Conservation (phyloP, 2,329 filamentous ascomycete genomes). For the Gnomoniopsis smithogilvyi region DNA sequence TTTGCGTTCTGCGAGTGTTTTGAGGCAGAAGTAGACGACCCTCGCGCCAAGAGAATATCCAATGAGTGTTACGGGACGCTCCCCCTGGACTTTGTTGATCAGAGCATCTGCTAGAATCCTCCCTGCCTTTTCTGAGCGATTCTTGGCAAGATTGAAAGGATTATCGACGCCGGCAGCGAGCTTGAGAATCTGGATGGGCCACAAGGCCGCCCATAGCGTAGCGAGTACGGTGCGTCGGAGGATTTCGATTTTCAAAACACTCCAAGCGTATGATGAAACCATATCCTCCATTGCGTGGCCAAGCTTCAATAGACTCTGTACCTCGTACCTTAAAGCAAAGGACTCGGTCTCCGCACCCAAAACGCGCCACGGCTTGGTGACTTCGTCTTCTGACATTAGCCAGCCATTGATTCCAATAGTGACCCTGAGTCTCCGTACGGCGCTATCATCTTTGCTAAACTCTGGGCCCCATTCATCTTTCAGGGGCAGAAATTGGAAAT, state of each 20-base stretch:
- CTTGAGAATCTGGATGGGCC: constrained; percentile 66
- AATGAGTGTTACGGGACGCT: constrained; percentile 74
- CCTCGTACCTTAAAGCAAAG: constrained; percentile 82
- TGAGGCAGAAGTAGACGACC: constrained; percentile 79
- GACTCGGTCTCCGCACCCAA: constrained; percentile 70
- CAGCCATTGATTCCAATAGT: constrained; percentile 87
- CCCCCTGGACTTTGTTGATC: constrained; percentile 77
- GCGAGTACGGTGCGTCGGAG: constrained; percentile 69
- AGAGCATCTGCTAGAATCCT: constrained; percentile 77
- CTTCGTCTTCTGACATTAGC: constrained; percentile 72
- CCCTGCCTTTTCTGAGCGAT: constrained; percentile 76
- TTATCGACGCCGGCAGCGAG: constrained; percentile 72
- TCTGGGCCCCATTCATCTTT: constrained; percentile 40
- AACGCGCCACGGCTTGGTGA: constrained; percentile 76
- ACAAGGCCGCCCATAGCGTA: constrained; percentile 64
- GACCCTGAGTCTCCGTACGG: constrained; percentile 62
- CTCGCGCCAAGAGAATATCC: constrained; percentile 80
- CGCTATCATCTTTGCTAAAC: constrained; percentile 27
- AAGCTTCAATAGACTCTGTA: constrained; percentile 71
- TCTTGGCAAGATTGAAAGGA: constrained; percentile 74
- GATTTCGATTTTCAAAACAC: constrained; percentile 69
- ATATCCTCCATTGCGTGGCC: constrained; percentile 71
- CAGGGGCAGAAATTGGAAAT: constrained; percentile 75
- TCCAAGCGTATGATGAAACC: constrained; percentile 73
- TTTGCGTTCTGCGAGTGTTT: constrained; percentile 69